Conservation (phyloP, 129 eudicot species). For the Scalesia atractyloides region DNA sequence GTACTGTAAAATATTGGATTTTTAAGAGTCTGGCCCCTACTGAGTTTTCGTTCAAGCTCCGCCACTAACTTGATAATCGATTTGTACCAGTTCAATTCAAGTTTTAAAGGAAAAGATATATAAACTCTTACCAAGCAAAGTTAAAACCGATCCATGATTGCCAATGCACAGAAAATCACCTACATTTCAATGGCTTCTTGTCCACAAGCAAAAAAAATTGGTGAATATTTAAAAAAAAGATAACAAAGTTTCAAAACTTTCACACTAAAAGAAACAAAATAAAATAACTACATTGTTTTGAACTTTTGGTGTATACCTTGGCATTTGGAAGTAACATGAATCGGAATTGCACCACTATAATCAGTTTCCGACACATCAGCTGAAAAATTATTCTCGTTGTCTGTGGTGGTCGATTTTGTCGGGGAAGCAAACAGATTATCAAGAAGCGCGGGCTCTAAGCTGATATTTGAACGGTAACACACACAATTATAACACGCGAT, state of each 20-base stretch:
- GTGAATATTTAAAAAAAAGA: constrained; percentile 13
- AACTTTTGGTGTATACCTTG: constrained; percentile 50
- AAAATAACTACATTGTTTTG: neutral
- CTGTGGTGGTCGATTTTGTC: constrained; percentile 45
- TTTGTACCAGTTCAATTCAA: constrained; percentile 11
- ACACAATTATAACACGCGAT: neutral
- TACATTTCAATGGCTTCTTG: constrained; percentile 84
- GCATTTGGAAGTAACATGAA: constrained; percentile 70
- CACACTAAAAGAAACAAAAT: neutral
- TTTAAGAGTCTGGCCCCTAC: no score
- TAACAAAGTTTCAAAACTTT: neutral
- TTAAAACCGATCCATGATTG: constrained; percentile 47
- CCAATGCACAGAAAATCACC: constrained; percentile 40
- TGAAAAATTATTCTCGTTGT: constrained; percentile 38
- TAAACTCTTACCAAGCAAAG: constrained; percentile 50
- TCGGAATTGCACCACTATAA: constrained; percentile 38
- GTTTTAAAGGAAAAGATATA: neutral
- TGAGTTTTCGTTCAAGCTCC: no score
- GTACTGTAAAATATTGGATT: no score
- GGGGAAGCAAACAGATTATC: constrained; percentile 82
- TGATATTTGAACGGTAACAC: constrained; percentile 23
- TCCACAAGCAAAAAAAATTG: constrained; percentile 35
- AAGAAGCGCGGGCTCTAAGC: constrained; percentile 66
- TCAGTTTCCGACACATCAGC: constrained; percentile 35
- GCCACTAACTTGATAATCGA: no score